Evolutionary conservation across 352 stramenopile genomes (phyloP).

Genomic region (Blastocystis sp.): DNA sequence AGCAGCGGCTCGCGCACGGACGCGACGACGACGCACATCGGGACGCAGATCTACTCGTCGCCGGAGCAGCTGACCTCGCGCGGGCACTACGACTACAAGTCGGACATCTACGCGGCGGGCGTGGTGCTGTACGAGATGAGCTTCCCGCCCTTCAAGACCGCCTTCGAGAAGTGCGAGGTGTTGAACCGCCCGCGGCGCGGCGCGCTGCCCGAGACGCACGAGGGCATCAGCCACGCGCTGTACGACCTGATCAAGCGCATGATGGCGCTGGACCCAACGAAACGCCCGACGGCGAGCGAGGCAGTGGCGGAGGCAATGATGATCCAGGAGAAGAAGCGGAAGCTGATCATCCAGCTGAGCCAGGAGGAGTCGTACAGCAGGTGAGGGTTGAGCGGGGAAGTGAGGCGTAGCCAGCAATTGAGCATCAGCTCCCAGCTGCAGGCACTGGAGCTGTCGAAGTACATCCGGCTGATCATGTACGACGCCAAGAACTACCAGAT

Average conservation of each 20-base stretch:
- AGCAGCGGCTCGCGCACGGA: slow-evolving; percentile 1
- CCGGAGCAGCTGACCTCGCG: slow-evolving; percentile 81
- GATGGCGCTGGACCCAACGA: slow-evolving; percentile 67
- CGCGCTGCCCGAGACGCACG: slow-evolving; percentile 73
- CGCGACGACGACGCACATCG: slow-evolving; percentile 82
- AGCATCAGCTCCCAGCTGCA: slow-evolving; percentile 40
- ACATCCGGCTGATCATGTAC: slow-evolving; percentile 23
- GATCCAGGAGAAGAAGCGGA: slow-evolving; percentile 70
- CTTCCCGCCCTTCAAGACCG: slow-evolving; percentile 81
- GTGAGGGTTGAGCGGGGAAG: neutral
- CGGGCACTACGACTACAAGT: slow-evolving; percentile 85
- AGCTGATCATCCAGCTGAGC: slow-evolving; percentile 71
- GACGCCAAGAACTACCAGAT: slow-evolving; percentile 30
- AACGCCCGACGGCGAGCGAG: slow-evolving; percentile 70
- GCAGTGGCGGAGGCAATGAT: slow-evolving; percentile 69
- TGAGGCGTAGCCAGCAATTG: slow-evolving; percentile 11
- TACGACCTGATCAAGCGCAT: slow-evolving; percentile 70
- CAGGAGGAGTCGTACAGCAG: slow-evolving; percentile 31
- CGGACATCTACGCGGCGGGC: slow-evolving; percentile 83
- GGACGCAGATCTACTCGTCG: slow-evolving; percentile 84
- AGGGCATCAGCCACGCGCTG: slow-evolving; percentile 63
- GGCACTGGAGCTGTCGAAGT: neutral
- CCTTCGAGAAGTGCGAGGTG: slow-evolving; percentile 83
- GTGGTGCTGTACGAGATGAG: slow-evolving; percentile 87
- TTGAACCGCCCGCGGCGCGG: slow-evolving; percentile 78